Base-by-base conservation (phyloP, 2,329 filamentous ascomycete genomes). In the Arachnopeziza araneosa region DNA sequence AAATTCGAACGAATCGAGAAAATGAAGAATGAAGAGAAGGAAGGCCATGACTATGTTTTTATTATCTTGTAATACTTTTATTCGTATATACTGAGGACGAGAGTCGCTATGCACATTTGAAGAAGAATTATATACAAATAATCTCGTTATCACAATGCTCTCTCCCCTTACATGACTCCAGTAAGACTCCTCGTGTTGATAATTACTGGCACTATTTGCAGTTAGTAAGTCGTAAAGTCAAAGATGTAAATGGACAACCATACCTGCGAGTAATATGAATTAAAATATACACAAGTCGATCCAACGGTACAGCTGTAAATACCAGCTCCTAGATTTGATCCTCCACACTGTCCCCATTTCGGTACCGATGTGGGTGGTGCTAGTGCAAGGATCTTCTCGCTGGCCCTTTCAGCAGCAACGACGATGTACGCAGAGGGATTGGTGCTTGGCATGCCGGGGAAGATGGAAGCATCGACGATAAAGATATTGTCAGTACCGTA, bases 401-500 rank as follows among this genome's bases (percentile, higher is more conserved):
- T 62, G 66, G 69, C 69, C 23, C 65, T 63, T 76, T 89, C 87
- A 21, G 85, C 82, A 21, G 80, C 84, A 44, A 85, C 78, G 70
- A 89, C 84, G 66, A 89, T 83, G 49, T 84, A 80, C 1, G 84
- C 81, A 54, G 83, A 82, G 1, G 87, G 88, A 73, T 91, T 91
- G 21, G 85, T 84, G 0, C 85, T 85, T 2, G 85, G 79, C 66
- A 89, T 82, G 63, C 87, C 87, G 0, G 87, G 86, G 75, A 89
- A 87, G 68, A 90, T 85, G 62, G 81, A 83, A 0, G 83, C 86
- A 67, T 90, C 86, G 3, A 89, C 83, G 17, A 89, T 82, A 67
- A 85, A 88, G 52, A 88, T 75, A 73, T 89, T 88, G 67, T 88
- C 83, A 0, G 83, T 88, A 48, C 85, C 86, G 67, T 83, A 88